A percentile compares a stretch with the other conserved stretches of the same genome.
Evolutionary conservation across 1,284 basidiomycete genomes (phyloP).

Genomic region (Sporisorium iseilematis-ciliati): DNA sequence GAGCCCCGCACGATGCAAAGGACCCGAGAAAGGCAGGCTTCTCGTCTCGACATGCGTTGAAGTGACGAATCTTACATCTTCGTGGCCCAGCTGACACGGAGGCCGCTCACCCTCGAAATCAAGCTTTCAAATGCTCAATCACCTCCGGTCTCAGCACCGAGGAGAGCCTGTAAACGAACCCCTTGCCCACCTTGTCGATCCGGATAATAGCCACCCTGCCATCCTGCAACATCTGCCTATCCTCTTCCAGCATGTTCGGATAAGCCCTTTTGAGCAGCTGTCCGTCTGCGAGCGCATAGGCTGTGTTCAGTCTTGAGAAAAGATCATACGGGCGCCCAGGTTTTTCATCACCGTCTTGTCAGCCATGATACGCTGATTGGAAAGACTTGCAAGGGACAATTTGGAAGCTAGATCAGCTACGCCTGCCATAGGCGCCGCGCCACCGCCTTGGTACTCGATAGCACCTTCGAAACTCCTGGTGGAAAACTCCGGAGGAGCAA

Average conservation of each 20-base stretch:
- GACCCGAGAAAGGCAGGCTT: no score
- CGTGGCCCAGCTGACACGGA: no score
- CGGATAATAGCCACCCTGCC: constrained; percentile 1
- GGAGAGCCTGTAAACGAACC: not conserved
- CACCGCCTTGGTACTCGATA: not conserved
- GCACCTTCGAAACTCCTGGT: not conserved
- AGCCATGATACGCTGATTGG: not conserved
- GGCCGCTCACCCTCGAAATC: no score
- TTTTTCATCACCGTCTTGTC: not conserved
- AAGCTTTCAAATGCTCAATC: no score
- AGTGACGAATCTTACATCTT: no score
- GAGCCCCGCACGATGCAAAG: no score
- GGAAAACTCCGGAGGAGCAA: not conserved
- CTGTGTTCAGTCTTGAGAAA: not conserved
- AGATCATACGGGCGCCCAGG: constrained; percentile 3
- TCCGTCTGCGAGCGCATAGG: constrained; percentile 8
- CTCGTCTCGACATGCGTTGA: no score
- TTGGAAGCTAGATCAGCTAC: not conserved
- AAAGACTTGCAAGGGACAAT: not conserved
- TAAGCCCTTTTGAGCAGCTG: constrained; percentile 10
- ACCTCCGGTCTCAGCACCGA: constrained; percentile 3
- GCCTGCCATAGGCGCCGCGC: not conserved
- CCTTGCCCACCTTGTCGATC: not conserved
- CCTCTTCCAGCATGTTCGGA: constrained; percentile 1
- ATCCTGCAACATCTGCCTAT: constrained; percentile 2